phyloP scores from a whole-genome alignment of 176 grass and related monocot genomes.

The Ensete ventricosum region DNA sequence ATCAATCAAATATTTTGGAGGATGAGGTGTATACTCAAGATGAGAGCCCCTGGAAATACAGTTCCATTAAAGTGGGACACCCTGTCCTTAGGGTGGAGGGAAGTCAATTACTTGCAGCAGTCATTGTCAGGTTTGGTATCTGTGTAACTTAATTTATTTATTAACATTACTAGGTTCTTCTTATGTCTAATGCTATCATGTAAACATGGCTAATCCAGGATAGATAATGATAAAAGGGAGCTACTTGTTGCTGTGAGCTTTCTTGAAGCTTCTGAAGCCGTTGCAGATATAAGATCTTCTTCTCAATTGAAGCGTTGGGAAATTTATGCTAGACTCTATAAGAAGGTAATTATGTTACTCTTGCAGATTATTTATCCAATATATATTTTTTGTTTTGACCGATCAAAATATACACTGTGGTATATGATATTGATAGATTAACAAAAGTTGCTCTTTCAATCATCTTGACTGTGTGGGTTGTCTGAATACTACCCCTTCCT shows the following conservation, averaged over 20 bases:
- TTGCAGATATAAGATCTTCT: conserved; percentile 71
- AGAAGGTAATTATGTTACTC: conserved; percentile 57
- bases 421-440: not conserved
- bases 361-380: not conserved
- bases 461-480: no score
- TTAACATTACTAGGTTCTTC: not conserved
- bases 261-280: conserved; percentile 91
- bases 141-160: conserved; percentile 6
- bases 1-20: conserved; percentile 52
- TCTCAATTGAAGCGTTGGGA: conserved; percentile 84
- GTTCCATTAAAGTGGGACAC: conserved; percentile 77
- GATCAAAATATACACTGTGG: conserved; percentile 2
- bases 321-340: conserved; percentile 86
- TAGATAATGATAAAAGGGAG: conserved; percentile 81
- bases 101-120: conserved; percentile 78
- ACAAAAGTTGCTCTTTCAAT: no score
- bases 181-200: not conserved
- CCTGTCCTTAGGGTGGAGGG: conserved; percentile 83
- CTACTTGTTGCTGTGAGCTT: conserved; percentile 92
- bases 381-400: conserved; percentile 11
- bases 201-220: conserved; percentile 41
- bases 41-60: conserved; percentile 58
- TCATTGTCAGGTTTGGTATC: conserved; percentile 59
- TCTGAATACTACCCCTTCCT: no score
- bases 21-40: conserved; percentile 52